phyloP scores from a whole-genome alignment of 2,329 filamentous ascomycete species.

The Helminthosporium solani region DNA sequence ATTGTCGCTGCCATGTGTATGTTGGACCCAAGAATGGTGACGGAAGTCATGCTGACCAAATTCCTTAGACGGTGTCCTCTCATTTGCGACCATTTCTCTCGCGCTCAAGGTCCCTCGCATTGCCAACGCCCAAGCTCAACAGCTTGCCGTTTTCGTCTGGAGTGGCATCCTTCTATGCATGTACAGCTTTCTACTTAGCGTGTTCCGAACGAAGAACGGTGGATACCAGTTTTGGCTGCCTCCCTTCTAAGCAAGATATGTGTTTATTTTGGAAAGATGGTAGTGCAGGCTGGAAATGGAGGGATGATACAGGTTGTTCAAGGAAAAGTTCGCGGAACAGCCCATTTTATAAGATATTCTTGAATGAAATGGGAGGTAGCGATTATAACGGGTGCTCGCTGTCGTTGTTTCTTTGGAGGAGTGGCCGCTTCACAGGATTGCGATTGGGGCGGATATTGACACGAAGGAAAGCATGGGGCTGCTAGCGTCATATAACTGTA shows the following conservation, averaged over 20 bases:
- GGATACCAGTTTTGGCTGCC: conserved; percentile 94
- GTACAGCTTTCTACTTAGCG: conserved; percentile 91
- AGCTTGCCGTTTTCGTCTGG: conserved; percentile 80
- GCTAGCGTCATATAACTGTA: background rate
- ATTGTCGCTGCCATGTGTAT: conserved; percentile 91
- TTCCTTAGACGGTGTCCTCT: conserved; percentile 68
- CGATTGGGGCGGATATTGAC: background rate
- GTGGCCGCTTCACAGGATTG: background rate
- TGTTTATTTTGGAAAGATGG: background rate
- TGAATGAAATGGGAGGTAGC: no score
- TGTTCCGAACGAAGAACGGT: conserved; percentile 92
- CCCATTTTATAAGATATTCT: no score
- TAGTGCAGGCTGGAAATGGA: background rate
- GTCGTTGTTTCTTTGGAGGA: no score
- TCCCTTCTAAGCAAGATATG: conserved; percentile 63
- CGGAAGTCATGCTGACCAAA: conserved; percentile 7
- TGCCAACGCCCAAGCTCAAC: conserved; percentile 71
- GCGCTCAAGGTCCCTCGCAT: conserved; percentile 92
- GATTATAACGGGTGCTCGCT: no score
- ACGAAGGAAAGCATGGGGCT: background rate
- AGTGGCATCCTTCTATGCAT: conserved; percentile 72
- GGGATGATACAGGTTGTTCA: background rate
- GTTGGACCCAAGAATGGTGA: conserved; percentile 38
- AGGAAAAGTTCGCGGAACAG: no score
- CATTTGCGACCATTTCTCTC: conserved; percentile 88